These are phyloP conservation scores for Plantago major DNA, from an alignment of 257 asterid species.

Conservation along the genomic window DNA sequence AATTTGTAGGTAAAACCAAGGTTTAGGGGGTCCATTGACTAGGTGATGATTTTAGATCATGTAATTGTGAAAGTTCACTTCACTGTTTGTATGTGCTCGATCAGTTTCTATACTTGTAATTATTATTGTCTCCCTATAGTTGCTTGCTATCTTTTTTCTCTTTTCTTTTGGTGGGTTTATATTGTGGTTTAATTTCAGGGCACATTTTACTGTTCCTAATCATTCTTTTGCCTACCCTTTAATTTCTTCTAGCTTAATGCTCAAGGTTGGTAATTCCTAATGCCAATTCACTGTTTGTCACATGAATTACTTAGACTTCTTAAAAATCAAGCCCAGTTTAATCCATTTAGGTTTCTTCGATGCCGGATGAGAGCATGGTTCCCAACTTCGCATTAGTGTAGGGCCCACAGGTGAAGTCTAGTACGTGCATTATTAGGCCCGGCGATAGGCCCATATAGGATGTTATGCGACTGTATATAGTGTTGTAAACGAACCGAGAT, in stretches of 20 bases:
- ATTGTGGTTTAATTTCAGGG: constrained; percentile 24
- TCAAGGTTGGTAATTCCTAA: constrained; percentile 4
- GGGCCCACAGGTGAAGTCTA: no score
- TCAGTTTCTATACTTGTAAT: constrained; percentile 39
- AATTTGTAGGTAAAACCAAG: constrained; percentile 20
- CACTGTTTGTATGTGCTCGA: constrained; percentile 7
- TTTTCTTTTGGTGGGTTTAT: constrained; percentile 38
- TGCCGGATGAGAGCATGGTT: no score
- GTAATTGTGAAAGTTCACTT: constrained; percentile 42
- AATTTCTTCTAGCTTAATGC: background rate
- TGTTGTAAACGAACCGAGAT: no score
- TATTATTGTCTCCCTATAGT: constrained; percentile 64
- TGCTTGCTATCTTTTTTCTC: constrained; percentile 28
- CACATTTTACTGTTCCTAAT: constrained; percentile 36
- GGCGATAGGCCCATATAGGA: no score
- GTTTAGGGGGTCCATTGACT: constrained; percentile 50
- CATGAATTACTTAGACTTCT: no score
- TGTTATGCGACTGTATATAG: no score
- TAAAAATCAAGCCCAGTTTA: no score
- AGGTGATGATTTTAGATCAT: constrained; percentile 16
- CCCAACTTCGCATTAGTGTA: no score
- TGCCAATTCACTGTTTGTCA: background rate
- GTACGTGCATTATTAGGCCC: no score
- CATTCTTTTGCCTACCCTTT: constrained; percentile 18
- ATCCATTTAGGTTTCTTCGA: no score